Percentiles rank a stretch among this genome's conserved stretches.
Evolutionary conservation across 345 rosid species (phyloP).

Genomic region (Brassica juncea): DNA sequence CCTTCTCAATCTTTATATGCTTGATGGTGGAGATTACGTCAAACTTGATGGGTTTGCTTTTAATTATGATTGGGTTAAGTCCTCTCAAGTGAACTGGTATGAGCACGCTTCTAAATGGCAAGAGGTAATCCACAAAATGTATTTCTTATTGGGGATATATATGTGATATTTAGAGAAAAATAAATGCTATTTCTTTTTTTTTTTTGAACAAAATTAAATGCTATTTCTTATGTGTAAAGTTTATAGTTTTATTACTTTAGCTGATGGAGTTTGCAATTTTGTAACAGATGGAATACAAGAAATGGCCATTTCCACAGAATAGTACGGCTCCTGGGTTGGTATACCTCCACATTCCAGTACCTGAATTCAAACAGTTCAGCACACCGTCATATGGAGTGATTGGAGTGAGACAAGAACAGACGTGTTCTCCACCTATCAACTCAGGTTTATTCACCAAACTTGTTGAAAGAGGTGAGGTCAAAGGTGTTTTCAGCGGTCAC

Average conservation of each 20-base stretch:
- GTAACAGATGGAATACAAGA: conserved; percentile 59
- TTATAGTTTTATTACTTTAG: neutral
- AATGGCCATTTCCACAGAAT: conserved; percentile 57
- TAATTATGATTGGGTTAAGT: conserved; percentile 78
- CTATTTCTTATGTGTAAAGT: too few relatives aligned
- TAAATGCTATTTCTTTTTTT: too few relatives aligned
- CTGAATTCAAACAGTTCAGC: conserved; percentile 64
- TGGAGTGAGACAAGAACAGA: conserved; percentile 72
- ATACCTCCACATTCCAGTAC: conserved; percentile 88
- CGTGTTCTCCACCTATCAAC: conserved; percentile 71
- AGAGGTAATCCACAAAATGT: conserved; percentile 44
- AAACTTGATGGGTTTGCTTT: conserved; percentile 48
- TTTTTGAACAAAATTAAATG: neutral
- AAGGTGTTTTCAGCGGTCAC: conserved; percentile 86
- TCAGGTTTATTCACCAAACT: conserved; percentile 86
- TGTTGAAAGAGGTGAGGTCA: conserved; percentile 79
- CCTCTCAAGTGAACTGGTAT: conserved; percentile 87
- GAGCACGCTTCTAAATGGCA: conserved; percentile 71
- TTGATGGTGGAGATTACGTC: conserved; percentile 85
- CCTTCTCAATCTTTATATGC: conserved; percentile 74
- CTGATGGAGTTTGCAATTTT: neutral
- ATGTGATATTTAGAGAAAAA: neutral
- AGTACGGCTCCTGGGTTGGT: conserved; percentile 83
- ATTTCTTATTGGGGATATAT: neutral
- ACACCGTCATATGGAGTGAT: conserved; percentile 51